These are phyloP conservation scores for Debaryomyces robertsiae DNA, from an alignment of 1,139 yeast genomes.

Conservation along the genomic window DNA sequence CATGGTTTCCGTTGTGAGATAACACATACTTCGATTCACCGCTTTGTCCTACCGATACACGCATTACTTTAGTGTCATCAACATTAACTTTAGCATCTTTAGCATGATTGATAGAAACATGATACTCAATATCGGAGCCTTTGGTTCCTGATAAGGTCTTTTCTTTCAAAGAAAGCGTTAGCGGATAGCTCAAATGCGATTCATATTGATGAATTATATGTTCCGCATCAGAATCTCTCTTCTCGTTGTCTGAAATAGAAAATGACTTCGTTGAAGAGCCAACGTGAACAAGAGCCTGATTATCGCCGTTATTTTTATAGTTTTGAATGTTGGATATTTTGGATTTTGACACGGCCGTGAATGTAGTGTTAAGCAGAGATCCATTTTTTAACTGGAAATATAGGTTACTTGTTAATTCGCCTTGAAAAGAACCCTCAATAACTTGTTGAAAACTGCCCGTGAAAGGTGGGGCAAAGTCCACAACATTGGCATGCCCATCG, in stretches of 20 bases:
- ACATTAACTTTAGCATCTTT: conserved; percentile 19
- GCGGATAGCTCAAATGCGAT: conserved; percentile 25
- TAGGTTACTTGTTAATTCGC: conserved; percentile 33
- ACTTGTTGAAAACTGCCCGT: conserved; percentile 39
- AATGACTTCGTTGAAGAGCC: conserved; percentile 26
- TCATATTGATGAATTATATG: conserved; percentile 21
- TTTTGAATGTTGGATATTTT: conserved; percentile 37
- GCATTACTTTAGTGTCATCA: conserved; percentile 24
- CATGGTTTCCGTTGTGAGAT: conserved; percentile 53
- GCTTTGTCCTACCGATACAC: conserved; percentile 28
- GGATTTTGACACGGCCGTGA: conserved; percentile 30
- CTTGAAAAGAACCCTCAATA: conserved; percentile 33
- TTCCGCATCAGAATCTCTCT: conserved; percentile 7
- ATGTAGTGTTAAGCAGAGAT: conserved; percentile 26
- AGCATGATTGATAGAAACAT: conserved; percentile 20
- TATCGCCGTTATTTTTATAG: conserved; percentile 30
- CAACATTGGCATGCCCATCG: conserved; percentile 18
- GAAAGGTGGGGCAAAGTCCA: conserved; percentile 32
- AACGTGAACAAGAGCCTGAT: conserved; percentile 33
- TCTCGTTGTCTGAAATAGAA: conserved; percentile 18
- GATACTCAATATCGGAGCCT: conserved; percentile 23
- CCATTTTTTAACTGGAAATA: conserved; percentile 40
- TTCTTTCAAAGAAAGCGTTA: conserved; percentile 20
- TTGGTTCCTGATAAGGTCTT: conserved; percentile 12
- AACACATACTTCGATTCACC: conserved; percentile 53